These are phyloP conservation scores for Leptographium radiaticola DNA, from an alignment of 2,329 filamentous ascomycete genomes.

Conservation along the genomic window DNA sequence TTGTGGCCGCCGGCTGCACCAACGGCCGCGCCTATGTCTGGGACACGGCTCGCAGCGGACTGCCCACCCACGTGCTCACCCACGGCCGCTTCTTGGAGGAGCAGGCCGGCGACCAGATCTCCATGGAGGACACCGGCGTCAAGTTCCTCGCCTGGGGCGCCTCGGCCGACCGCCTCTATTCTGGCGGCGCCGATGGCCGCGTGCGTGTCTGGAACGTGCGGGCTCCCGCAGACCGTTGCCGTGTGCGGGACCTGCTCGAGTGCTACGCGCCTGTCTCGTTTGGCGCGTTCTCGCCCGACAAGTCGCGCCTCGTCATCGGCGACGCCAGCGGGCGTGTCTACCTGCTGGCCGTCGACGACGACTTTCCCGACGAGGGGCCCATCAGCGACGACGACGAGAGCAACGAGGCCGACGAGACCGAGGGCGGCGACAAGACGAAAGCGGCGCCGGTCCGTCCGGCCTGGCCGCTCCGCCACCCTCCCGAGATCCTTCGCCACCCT, in stretches of 20 bases:
- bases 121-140: conserved; percentile 43
- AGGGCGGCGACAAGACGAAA: background rate
- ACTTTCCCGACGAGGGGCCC: conserved; percentile 8
- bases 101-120: conserved; percentile 9
- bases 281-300: conserved; percentile 45
- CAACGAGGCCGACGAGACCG: background rate
- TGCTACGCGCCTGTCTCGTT: conserved; percentile 42
- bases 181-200: too few relatives aligned
- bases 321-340: conserved; percentile 50
- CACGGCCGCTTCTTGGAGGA: conserved; percentile 33
- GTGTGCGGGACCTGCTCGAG: conserved; percentile 40
- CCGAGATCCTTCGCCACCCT: conserved; percentile 33
- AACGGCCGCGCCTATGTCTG: conserved; percentile 50
- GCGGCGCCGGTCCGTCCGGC: too few relatives aligned
- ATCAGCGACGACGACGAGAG: conserved; percentile 5
- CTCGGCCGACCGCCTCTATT: conserved; percentile 41
- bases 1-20: conserved; percentile 48
- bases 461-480: conserved; percentile 25
- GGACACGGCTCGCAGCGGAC: conserved; percentile 44
- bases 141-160: conserved; percentile 52
- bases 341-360: conserved; percentile 31
- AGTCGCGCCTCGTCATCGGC: conserved; percentile 41
- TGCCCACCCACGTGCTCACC: conserved; percentile 39
- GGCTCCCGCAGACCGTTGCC: conserved; percentile 17
- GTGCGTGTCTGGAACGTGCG: conserved; percentile 52